Evolutionary conservation across 805 yeast species (phyloP), one percentile per base, ranked within the genome.

Genomic region (Candida mattraensis): DNA sequence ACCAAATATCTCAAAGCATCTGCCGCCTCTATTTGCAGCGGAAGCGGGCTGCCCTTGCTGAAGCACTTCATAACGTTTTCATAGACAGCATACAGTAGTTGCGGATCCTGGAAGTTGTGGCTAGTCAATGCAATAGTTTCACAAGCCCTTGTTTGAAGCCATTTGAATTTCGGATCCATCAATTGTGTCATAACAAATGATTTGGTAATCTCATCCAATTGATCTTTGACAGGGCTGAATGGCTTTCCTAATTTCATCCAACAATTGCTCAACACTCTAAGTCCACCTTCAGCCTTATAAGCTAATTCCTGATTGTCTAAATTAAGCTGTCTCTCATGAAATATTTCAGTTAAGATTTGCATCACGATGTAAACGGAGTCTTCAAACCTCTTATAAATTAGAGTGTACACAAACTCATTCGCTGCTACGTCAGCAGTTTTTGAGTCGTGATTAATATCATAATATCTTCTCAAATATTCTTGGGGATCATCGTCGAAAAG

Each of bases 401-500:
- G 30, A 1, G 44, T 29, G 30, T 45, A 51, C 18, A 53, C 42
- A 40, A 74, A 72, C 51, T 70, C 70, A 33, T 67, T 64, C 5
- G 77, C 66, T 1, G 78, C 78, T 22, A 68, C 65, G 43, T 72
- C 78, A 4, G 78, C 64, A 20, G 71, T 70, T 24, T 66, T 69
- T 20, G 61, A 60, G 37, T 71, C 78, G 38, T 72, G 60, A 45
- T 66, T 68, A 26, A 77, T 63, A 57, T 78, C 86, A 50, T 86
- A 70, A 35, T 74, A 74, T 34, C 80, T 68, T 58, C 87, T 85
- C 37, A 91, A 78, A 57, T 87, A 93, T 56, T 88, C 96, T 37
- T 78, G 83, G 3, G 96, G 96, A 50, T 89, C 96, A 43, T 74
- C 78, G 44, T 87, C 94, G 63, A 85, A 89, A 4, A 76, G 61